Evolutionary conservation across 495 filamentous ascomycete genomes (phyloP).

Genomic region (Talaromyces adpressus): DNA sequence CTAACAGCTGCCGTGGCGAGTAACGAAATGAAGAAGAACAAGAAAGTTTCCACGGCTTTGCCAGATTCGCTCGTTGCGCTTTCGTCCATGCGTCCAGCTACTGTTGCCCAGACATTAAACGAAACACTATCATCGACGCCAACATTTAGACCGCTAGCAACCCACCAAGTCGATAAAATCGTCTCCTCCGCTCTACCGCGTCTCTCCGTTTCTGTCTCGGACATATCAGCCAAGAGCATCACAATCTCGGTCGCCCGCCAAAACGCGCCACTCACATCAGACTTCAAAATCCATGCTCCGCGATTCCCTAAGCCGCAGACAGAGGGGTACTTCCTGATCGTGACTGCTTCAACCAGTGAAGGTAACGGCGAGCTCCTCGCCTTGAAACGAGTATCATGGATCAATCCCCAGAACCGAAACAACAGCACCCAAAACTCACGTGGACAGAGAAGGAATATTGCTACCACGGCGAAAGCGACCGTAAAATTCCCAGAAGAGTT

Average conservation of each 20-base stretch:
- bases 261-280: slow-evolving; percentile 55
- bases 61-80: slow-evolving; percentile 20
- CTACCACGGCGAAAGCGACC: slow-evolving; percentile 26
- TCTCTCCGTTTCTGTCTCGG: slow-evolving; percentile 54
- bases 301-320: slow-evolving; percentile 90
- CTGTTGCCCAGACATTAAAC: not conserved
- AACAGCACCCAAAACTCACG: slow-evolving; percentile 13
- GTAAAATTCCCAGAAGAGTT: slow-evolving; percentile 55
- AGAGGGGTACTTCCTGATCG: slow-evolving; percentile 85
- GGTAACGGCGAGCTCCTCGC: slow-evolving; percentile 69
- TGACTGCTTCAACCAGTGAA: slow-evolving; percentile 40
- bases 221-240: slow-evolving; percentile 53
- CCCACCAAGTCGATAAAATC: slow-evolving; percentile 45
- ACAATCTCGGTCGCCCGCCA: slow-evolving; percentile 56
- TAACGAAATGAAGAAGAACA: slow-evolving; percentile 23
- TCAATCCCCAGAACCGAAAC: slow-evolving; percentile 22
- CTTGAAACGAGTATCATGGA: slow-evolving; percentile 80
- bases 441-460: slow-evolving; percentile 11
- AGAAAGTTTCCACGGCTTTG: slow-evolving; percentile 15
- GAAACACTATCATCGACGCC: not conserved
- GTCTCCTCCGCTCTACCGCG: slow-evolving; percentile 58
- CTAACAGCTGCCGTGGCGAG: slow-evolving; percentile 23
- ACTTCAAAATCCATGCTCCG: slow-evolving; percentile 74
- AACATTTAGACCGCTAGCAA: not conserved
- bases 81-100: not conserved